Evolutionary conservation across 306 rosid genomes (phyloP).

Genomic region (Casuarina equisetifolia): DNA sequence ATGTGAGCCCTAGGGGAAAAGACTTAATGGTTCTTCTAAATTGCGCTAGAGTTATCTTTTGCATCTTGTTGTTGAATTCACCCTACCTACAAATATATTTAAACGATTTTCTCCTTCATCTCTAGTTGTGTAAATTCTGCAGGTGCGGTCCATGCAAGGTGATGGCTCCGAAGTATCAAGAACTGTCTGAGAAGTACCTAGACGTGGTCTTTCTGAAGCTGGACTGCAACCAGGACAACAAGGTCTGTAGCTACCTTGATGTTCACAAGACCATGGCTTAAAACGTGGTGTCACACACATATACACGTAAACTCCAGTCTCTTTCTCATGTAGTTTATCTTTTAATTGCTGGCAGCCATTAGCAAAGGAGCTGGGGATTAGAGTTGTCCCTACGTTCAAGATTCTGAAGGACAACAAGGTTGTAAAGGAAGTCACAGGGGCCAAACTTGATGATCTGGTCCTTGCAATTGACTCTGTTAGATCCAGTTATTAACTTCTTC

Average conservation of each 20-base stretch:
- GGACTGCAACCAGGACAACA: conserved; percentile 90
- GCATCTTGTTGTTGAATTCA: neutral
- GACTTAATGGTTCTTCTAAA: neutral
- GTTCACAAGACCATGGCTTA: neutral
- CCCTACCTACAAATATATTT: neutral
- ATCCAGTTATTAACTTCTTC: conserved; percentile 44
- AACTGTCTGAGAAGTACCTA: conserved; percentile 68
- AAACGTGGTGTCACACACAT: neutral
- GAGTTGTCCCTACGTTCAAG: conserved; percentile 95
- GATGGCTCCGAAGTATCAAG: conserved; percentile 82
- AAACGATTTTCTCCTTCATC: neutral
- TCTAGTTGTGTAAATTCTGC: conserved; percentile 23
- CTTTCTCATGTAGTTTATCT: conserved; percentile 12
- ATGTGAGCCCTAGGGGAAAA: neutral
- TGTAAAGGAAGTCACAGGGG: conserved; percentile 89
- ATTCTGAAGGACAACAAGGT: conserved; percentile 75
- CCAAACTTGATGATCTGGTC: conserved; percentile 82
- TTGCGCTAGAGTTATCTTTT: neutral
- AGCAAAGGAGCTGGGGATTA: conserved; percentile 97
- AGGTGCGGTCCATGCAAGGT: conserved; percentile 99
- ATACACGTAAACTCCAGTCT: too few relatives aligned
- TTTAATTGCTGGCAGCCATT: conserved; percentile 58
- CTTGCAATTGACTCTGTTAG: conserved; percentile 71
- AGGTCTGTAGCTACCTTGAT: conserved; percentile 42
- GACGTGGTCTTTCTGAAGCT: conserved; percentile 94